phyloP scores from a whole-genome alignment of 495 filamentous ascomycete genomes.

The Achaetomiella virescens region DNA sequence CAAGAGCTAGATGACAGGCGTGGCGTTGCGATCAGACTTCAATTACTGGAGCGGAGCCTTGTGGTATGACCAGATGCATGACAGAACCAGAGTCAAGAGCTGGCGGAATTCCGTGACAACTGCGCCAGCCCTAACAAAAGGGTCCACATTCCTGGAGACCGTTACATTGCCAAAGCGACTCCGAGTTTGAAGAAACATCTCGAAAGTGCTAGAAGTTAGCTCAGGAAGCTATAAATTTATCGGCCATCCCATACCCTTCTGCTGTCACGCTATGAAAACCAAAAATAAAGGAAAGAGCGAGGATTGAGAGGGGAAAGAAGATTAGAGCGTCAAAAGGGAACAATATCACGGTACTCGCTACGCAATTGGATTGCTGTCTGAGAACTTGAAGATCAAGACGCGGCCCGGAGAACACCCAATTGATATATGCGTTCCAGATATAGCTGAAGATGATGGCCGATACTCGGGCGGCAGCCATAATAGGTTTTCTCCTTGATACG shows the following conservation, averaged over 20 bases:
- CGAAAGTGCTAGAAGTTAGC: too few species aligned
- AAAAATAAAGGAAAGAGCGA: not conserved
- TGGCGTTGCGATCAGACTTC: too few species aligned
- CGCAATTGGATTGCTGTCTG: not conserved
- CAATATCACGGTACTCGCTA: not conserved
- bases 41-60: too few species aligned
- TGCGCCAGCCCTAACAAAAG: too few species aligned
- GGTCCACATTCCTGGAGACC: too few species aligned
- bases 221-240: not conserved
- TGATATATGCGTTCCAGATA: not conserved
- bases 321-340: not conserved
- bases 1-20: too few species aligned
- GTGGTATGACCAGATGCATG: too few species aligned
- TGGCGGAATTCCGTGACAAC: too few species aligned
- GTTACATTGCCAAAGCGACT: too few species aligned
- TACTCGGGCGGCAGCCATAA: not conserved
- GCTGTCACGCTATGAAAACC: not conserved
- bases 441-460: not conserved
- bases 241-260: not conserved
- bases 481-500: not conserved
- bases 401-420: not conserved
- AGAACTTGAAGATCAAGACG: not conserved
- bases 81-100: too few species aligned
- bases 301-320: not conserved
- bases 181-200: too few species aligned